Percentiles rank a stretch among this genome's conserved stretches.
Evolutionary conservation across 768 basidiomycete genomes (phyloP).

Genomic region (Amanita muscaria): DNA sequence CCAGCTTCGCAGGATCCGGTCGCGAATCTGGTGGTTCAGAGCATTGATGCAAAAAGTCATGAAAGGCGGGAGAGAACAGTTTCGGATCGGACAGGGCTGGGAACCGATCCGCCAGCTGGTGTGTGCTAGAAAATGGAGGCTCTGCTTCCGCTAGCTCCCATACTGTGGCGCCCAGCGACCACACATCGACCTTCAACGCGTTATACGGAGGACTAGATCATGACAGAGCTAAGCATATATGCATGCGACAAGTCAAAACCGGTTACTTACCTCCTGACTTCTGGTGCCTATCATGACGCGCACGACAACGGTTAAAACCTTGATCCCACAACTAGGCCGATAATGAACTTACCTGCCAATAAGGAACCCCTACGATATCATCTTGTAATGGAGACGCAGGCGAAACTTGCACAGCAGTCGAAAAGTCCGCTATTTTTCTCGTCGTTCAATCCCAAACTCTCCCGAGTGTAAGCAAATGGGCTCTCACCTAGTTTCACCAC

Average conservation of each 20-base stretch:
- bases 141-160: conserved; percentile 75
- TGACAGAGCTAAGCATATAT: too few species aligned
- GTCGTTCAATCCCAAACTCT: not conserved
- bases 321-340: not conserved
- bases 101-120: conserved; percentile 54
- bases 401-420: conserved; percentile 57
- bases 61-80: conserved; percentile 57
- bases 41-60: conserved; percentile 63
- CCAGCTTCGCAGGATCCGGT: conserved; percentile 47
- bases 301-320: conserved; percentile 11
- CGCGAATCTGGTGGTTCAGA: conserved; percentile 50
- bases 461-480: too few species aligned
- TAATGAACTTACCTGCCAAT: conserved; percentile 64
- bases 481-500: conserved; percentile 66
- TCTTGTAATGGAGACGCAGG: conserved; percentile 39
- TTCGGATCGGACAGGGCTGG: conserved; percentile 52
- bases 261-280: conserved; percentile 57
- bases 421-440: conserved; percentile 59
- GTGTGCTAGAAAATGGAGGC: conserved; percentile 61
- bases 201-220: conserved; percentile 61
- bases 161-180: conserved; percentile 76
- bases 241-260: too few species aligned
- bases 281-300: conserved; percentile 45
- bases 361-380: conserved; percentile 63
- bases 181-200: conserved; percentile 66